phyloP scores from a whole-genome alignment of 2,329 filamentous ascomycete genomes.

The Nothophoma quercina region DNA sequence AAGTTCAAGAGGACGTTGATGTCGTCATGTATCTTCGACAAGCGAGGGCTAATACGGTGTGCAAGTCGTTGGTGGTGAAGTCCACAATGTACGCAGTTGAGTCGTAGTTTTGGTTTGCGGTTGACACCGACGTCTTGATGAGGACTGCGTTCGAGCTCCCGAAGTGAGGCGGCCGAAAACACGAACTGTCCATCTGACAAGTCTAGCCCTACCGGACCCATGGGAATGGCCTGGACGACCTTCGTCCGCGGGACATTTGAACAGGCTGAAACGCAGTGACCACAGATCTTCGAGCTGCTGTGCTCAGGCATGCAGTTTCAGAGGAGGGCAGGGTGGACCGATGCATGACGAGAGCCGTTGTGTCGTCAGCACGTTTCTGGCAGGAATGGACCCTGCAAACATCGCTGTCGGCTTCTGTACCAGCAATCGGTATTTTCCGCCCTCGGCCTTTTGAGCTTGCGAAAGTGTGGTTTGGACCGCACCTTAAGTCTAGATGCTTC shows the following conservation, averaged over 20 bases:
- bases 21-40: constrained; percentile 26
- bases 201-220: constrained; percentile 5
- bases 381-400: constrained; percentile 7
- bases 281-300: not conserved
- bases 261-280: constrained; percentile 7
- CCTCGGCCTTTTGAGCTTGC: not conserved
- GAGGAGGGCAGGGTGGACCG: not conserved
- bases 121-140: not conserved
- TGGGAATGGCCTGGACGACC: not conserved
- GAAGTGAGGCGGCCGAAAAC: constrained; percentile 1
- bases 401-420: not conserved
- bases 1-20: constrained; percentile 20
- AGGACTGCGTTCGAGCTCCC: not conserved
- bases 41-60: not conserved
- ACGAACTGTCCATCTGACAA: constrained; percentile 8
- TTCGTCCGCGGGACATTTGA: not conserved
- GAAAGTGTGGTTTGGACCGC: not conserved
- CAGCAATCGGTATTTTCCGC: constrained; percentile 1
- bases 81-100: not conserved
- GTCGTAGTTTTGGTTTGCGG: not conserved
- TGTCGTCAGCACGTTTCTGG: constrained; percentile 6
- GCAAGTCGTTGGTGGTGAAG: not conserved
- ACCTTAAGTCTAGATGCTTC: constrained; percentile 11
- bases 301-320: constrained; percentile 11
- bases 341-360: constrained; percentile 1